phyloP scores from a whole-genome alignment of 768 basidiomycete genomes.

The Cytidiella melzeri region DNA sequence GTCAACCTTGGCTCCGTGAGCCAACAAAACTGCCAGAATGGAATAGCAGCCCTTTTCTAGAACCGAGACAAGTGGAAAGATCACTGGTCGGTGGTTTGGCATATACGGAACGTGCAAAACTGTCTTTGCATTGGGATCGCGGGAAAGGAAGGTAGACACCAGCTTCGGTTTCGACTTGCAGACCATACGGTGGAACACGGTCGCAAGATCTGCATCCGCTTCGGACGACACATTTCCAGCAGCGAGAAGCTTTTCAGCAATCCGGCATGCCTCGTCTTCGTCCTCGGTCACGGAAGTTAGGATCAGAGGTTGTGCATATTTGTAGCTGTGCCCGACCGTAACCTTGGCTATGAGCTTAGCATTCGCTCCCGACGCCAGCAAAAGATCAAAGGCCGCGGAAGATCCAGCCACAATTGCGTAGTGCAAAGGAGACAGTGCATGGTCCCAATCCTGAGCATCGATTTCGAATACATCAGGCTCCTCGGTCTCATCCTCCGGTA shows the following conservation, averaged over 20 bases:
- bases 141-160: constrained; percentile 20
- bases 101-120: constrained; percentile 23
- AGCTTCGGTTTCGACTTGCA: constrained; percentile 18
- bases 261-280: constrained; percentile 17
- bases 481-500: constrained; percentile 44
- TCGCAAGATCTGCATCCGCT: constrained; percentile 23
- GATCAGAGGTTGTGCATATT: constrained; percentile 22
- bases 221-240: constrained; percentile 24
- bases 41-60: constrained; percentile 20
- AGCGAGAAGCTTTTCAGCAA: constrained; percentile 24
- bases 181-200: constrained; percentile 28
- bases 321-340: neutral
- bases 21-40: constrained; percentile 24
- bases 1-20: constrained; percentile 23
- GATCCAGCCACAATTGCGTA: constrained; percentile 47
- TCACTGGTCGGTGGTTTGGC: neutral
- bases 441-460: constrained; percentile 53
- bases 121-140: constrained; percentile 26
- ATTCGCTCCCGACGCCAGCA: constrained; percentile 45
- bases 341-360: constrained; percentile 10
- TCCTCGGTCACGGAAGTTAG: constrained; percentile 22
- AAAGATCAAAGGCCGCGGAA: constrained; percentile 36
- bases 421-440: constrained; percentile 43
- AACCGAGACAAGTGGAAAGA: constrained; percentile 25
- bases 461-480: constrained; percentile 52